Base-by-base conservation (phyloP, 2,329 filamentous ascomycete genomes). In the Colletotrichum chrysophilum region DNA sequence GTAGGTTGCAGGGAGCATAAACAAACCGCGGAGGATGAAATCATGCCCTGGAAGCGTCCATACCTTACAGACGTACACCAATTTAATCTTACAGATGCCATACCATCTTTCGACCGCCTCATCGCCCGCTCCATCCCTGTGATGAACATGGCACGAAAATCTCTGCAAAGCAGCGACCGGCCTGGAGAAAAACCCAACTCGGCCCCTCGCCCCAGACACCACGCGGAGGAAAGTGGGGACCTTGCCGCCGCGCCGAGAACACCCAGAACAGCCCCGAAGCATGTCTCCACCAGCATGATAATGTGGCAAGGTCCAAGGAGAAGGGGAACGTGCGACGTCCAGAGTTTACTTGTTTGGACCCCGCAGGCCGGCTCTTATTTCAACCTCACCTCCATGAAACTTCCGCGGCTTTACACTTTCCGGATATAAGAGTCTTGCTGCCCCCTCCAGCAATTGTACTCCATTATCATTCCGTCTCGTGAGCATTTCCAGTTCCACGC, bases 61-160 rank as follows among this genome's bases (percentile, higher is more conserved):
- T 38, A 0, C 36, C 36, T 18, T 4, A 9, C 18, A 16, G 36
- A 38, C 0, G 36, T 38, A 2, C 18, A 16, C 16, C 36, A 18
- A 5, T 10, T 10, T 18, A n/a, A n/a, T 43, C 8, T 18, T 2
- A 3, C 5, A 4, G 16, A 4, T 48, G 9, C 18, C 9, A 43
- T 38, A 18, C 16, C 36, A 38, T 4, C 16, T 10, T 48, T 13
- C 18, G 2, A 12, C 9, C 1, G 4, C 9, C 43, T 4, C 4
- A 48, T 48, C 43, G 1, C 10, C n/a, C 10, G 10, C 0, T 21
- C 18, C 10, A 48, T 3, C 43, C 0, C n/a, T 1, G 43, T 21
- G 3, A 13, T 0, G 4, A 21, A 7, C 18, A 48, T n/a, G 18
- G 5, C 1, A n/a, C 5, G 5, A 5, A 1, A 12, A 48, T 0